phyloP scores from a whole-genome alignment of 2,329 filamentous ascomycete genomes.

The Beauveria asiatica region DNA sequence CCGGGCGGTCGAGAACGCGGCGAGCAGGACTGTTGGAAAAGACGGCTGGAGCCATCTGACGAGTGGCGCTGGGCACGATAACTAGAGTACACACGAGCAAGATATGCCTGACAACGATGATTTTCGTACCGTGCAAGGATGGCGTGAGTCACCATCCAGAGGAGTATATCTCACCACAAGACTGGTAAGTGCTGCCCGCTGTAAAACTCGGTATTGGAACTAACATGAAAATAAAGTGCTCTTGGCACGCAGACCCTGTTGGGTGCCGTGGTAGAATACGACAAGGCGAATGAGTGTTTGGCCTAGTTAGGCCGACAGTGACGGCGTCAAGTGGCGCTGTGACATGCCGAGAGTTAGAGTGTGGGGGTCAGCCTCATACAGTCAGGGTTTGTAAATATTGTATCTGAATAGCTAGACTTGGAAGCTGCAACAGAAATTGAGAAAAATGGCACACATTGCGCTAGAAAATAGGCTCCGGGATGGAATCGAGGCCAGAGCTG shows the following conservation, averaged over 20 bases:
- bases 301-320: background rate
- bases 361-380: background rate
- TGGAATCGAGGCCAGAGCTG: background rate
- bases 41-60: slow-evolving; percentile 27
- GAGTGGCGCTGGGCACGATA: slow-evolving; percentile 32
- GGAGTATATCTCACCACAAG: slow-evolving; percentile 27
- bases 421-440: background rate
- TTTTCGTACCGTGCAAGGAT: slow-evolving; percentile 28
- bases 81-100: slow-evolving; percentile 26
- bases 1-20: slow-evolving; percentile 50
- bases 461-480: background rate
- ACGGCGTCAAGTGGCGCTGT: background rate
- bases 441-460: background rate
- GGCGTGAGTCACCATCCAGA: slow-evolving; percentile 30
- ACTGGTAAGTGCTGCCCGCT: slow-evolving; percentile 18
- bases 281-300: slow-evolving; percentile 6
- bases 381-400: background rate
- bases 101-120: slow-evolving; percentile 29
- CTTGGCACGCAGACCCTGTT: slow-evolving; percentile 16
- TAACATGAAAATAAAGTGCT: slow-evolving; percentile 11
- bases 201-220: background rate
- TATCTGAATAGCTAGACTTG: background rate
- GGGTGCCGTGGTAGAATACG: slow-evolving; percentile 16
- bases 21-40: slow-evolving; percentile 42
- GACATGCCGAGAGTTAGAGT: background rate